Percentiles rank a stretch among this genome's conserved stretches.
These are phyloP conservation scores for Trichoderma parareesei DNA, from an alignment of 495 filamentous ascomycete species.

Conservation along the genomic window DNA sequence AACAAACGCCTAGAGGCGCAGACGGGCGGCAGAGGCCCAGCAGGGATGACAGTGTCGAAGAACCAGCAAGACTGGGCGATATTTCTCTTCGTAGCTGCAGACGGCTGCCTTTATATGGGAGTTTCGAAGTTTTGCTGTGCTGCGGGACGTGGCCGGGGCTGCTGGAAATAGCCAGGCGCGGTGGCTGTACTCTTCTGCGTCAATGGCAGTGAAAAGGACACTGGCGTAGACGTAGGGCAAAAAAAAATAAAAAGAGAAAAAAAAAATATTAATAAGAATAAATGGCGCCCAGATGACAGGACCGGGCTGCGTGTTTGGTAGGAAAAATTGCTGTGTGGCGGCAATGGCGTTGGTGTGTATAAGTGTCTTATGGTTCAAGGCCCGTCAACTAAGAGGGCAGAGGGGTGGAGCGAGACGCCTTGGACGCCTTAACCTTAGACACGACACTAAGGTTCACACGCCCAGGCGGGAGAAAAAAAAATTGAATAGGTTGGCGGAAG, in stretches of 20 bases:
- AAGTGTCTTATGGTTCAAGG: background rate
- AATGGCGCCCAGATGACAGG: background rate
- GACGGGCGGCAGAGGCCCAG: slow-evolving; percentile 8
- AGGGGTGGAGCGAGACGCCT: slow-evolving; percentile 1
- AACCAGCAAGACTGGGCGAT: background rate
- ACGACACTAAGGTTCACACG: background rate
- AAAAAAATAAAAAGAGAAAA: background rate
- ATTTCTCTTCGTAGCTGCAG: too few species aligned
- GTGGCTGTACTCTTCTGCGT: background rate
- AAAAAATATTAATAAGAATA: background rate
- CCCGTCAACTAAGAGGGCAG: background rate
- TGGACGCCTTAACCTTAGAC: background rate
- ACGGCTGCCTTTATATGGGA: too few species aligned
- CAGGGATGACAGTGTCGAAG: background rate
- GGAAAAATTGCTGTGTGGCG: background rate
- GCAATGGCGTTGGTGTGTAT: background rate
- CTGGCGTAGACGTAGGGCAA: background rate
- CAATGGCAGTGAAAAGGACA: background rate
- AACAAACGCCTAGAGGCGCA: background rate
- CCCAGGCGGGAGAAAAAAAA: background rate
- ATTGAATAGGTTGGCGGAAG: background rate
- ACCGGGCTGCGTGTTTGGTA: background rate
- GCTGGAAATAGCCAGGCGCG: slow-evolving; percentile 1
- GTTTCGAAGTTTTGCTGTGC: too few species aligned
- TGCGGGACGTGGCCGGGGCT: background rate